phyloP scores from a whole-genome alignment of 2,329 filamentous ascomycete genomes.

The Monilinia vaccinii-corymbosi region DNA sequence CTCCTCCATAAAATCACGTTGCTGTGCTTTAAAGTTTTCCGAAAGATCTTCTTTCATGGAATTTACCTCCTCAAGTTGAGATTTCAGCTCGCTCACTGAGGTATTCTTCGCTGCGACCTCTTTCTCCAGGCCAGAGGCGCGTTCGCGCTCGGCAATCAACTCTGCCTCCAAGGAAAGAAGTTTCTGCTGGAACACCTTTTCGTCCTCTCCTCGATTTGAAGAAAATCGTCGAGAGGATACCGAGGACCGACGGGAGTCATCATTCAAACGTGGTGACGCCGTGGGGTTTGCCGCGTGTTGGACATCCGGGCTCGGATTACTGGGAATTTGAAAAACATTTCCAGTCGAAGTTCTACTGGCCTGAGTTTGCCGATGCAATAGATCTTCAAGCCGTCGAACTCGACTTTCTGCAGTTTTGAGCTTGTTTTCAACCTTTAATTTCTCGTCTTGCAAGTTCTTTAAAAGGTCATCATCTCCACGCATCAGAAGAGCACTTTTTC shows the following conservation, averaged over 20 bases:
- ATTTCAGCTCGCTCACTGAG: constrained; percentile 52
- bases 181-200: constrained; percentile 52
- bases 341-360: constrained; percentile 44
- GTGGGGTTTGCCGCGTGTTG: constrained; percentile 37
- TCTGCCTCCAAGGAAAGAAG: constrained; percentile 68
- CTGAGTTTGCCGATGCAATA: constrained; percentile 75
- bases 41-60: constrained; percentile 91
- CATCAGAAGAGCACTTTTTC: constrained; percentile 76
- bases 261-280: constrained; percentile 27
- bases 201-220: constrained; percentile 48
- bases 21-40: constrained; percentile 86
- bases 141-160: constrained; percentile 63
- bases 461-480: constrained; percentile 81
- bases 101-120: constrained; percentile 52
- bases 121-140: constrained; percentile 55
- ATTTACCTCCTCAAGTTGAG: constrained; percentile 73
- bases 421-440: constrained; percentile 62
- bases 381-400: constrained; percentile 81
- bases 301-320: constrained; percentile 37
- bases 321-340: constrained; percentile 44
- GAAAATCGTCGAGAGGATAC: constrained; percentile 52
- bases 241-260: constrained; percentile 48
- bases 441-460: constrained; percentile 72
- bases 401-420: constrained; percentile 80
- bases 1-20: constrained; percentile 80